These are phyloP conservation scores for Rubia peregrina DNA, from an alignment of 305 asterid species.

Conservation along the genomic window DNA sequence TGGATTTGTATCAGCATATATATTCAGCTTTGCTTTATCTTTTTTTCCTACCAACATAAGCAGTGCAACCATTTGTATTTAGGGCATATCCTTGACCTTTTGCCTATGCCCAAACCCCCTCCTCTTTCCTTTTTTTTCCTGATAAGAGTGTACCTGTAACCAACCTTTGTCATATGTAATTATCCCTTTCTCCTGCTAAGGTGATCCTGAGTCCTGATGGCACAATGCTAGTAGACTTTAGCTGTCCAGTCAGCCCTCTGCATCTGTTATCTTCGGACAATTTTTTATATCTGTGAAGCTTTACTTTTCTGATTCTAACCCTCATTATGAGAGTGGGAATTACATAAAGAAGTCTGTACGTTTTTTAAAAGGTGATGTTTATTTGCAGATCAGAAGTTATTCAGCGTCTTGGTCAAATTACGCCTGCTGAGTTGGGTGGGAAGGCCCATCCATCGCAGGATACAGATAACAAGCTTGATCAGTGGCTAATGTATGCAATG, in stretches of 20 bases:
- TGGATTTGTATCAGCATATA: not conserved
- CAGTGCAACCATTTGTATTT: not conserved
- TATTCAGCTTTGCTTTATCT: not conserved
- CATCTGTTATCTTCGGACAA: not conserved
- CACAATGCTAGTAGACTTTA: not conserved
- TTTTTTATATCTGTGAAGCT: not conserved
- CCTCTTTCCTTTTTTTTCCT: not conserved
- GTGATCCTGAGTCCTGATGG: not conserved
- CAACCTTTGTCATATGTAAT: not conserved
- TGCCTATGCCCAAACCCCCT: not conserved
- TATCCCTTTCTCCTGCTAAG: not conserved
- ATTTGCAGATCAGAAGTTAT: conserved; percentile 83
- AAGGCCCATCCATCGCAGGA: conserved; percentile 95
- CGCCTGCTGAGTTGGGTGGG: conserved; percentile 96
- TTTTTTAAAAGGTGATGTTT: conserved; percentile 13
- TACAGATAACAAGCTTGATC: conserved; percentile 92
- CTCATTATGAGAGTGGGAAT: not conserved
- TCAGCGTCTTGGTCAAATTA: conserved; percentile 89
- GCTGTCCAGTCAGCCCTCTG: not conserved
- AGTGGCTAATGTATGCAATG: conserved; percentile 99
- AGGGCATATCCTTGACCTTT: not conserved
- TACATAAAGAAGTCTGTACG: not conserved
- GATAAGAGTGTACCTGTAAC: not conserved
- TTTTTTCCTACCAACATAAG: not conserved
- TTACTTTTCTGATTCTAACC: conserved; percentile 4